Percentiles rank a stretch among this genome's conserved stretches.
Evolutionary conservation across 176 grass and related monocot genomes (phyloP).

Genomic region (Oryza brachyantha): DNA sequence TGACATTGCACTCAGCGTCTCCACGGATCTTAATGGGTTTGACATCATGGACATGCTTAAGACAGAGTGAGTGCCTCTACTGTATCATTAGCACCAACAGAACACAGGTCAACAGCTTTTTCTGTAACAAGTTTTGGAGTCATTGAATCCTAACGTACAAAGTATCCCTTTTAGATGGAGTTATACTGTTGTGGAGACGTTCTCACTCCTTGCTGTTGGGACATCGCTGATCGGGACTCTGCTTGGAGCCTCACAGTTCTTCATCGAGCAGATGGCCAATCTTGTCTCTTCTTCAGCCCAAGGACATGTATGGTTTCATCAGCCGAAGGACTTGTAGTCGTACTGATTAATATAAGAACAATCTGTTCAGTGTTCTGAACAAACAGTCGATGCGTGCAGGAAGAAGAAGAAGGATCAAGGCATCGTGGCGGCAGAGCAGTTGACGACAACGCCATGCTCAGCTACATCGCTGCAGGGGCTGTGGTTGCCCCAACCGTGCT

Average conservation of each 20-base stretch:
- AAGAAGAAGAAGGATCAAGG: slow-evolving; percentile 12
- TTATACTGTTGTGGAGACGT: slow-evolving; percentile 60
- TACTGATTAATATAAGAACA: not conserved
- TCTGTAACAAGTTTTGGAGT: not conserved
- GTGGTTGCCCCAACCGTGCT: slow-evolving; percentile 59
- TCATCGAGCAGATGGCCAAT: slow-evolving; percentile 65
- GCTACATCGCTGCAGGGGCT: slow-evolving; percentile 35
- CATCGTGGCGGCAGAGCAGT: not conserved
- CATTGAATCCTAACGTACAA: not conserved
- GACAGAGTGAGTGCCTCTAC: slow-evolving; percentile 45
- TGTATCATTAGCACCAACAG: not conserved
- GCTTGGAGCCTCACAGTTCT: slow-evolving; percentile 76
- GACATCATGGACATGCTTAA: slow-evolving; percentile 54
- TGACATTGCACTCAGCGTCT: slow-evolving; percentile 58
- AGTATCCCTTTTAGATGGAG: slow-evolving; percentile 41
- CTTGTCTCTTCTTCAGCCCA: slow-evolving; percentile 23
- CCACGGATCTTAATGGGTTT: slow-evolving; percentile 45
- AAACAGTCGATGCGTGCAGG: not conserved
- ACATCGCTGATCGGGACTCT: slow-evolving; percentile 78
- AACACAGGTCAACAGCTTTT: not conserved
- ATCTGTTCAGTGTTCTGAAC: not conserved
- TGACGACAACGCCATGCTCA: slow-evolving; percentile 34
- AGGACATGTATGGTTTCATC: not conserved
- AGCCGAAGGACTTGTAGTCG: not conserved
- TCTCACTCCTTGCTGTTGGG: slow-evolving; percentile 75